Evolutionary conservation across 495 filamentous ascomycete genomes (phyloP), one percentile per base, ranked within the genome.

Genomic region (Geopyxis carbonaria): DNA sequence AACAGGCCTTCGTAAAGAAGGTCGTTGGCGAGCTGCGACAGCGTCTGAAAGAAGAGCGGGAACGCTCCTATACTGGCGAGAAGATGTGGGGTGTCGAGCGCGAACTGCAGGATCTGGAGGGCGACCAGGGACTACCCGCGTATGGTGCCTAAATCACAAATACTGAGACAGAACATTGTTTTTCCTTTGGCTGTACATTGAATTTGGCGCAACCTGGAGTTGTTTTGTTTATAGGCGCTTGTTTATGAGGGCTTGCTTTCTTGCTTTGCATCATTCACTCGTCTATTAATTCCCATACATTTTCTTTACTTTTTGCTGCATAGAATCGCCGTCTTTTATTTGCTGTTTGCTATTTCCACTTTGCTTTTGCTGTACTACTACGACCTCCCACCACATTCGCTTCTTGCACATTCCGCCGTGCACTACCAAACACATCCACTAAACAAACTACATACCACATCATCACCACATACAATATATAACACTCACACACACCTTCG

Each of bases 11-110:
- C 71, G 76, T 94, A 47, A 77, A 78, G 63, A 84, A 85, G 61
- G 79, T 97, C 59, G 86, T 87, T 4, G 71, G 72, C 31, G 87
- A 97, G 59, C 85, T 94, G 31, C 83, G 83, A 28, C 69, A 78
- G 47, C 77, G 79, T 20, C 77, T 87, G 45, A 75, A 84, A 40
- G 80, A 92, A 34, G 70, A 83, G 51, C 75, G 47, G 47, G 56
- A 20, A 42, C 46, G 34, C 64, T 68, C 53, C 61, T 68, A 53
- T 57, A 61, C 48, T 63, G 65, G 42, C 63, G 64, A 42, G 11
- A 46, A 46, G 28, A 48, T 50, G 42, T 54, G 51, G 51, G 45
- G 47, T 10, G 51, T 54, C 24, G 51, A 54, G 14, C 55, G 45
- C 57, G 31, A 52, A 54, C 14, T 61, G 62, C 19, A 66, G 58